Evolutionary conservation across 768 basidiomycete species (phyloP).

Genomic region (Asterophora lycoperdoides): DNA sequence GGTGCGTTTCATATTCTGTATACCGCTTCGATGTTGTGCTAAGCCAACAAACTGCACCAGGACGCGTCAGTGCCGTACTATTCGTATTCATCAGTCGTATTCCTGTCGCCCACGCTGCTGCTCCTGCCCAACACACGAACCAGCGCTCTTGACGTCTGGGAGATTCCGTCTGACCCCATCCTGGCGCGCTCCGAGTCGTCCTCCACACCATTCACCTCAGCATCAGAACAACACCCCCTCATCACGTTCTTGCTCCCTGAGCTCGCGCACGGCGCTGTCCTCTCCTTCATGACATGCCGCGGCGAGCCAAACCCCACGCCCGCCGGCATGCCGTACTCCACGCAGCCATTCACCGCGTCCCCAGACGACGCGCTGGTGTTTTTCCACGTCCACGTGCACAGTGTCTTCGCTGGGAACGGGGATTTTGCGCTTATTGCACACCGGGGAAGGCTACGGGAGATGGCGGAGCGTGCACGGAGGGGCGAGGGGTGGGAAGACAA

Average conservation of each 20-base stretch:
- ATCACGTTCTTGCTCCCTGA: conserved; percentile 5
- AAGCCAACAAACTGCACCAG: conserved; percentile 2
- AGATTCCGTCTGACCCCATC: conserved; percentile 2
- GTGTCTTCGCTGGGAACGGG: neutral
- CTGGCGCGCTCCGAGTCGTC: neutral
- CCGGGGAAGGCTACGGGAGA: too few relatives aligned
- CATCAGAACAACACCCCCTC: conserved; percentile 4
- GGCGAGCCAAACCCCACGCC: conserved; percentile 15
- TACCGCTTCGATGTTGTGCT: neutral
- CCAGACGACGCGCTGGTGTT: conserved; percentile 6
- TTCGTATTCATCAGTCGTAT: conserved; percentile 19
- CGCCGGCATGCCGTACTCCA: neutral
- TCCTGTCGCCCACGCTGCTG: conserved; percentile 22
- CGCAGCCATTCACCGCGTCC: neutral
- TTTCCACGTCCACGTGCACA: neutral
- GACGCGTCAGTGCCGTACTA: conserved; percentile 8
- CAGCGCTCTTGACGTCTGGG: conserved; percentile 23
- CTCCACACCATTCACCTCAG: too few relatives aligned
- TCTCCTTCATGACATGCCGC: conserved; percentile 8
- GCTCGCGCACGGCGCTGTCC: neutral
- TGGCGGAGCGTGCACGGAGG: neutral
- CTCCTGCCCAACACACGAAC: conserved; percentile 21
- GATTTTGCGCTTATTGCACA: too few relatives aligned
- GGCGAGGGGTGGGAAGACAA: too few relatives aligned
- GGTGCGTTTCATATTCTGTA: conserved; percentile 21